Conservation (phyloP, 805 yeast species). For the Lipomyces anomalus region DNA sequence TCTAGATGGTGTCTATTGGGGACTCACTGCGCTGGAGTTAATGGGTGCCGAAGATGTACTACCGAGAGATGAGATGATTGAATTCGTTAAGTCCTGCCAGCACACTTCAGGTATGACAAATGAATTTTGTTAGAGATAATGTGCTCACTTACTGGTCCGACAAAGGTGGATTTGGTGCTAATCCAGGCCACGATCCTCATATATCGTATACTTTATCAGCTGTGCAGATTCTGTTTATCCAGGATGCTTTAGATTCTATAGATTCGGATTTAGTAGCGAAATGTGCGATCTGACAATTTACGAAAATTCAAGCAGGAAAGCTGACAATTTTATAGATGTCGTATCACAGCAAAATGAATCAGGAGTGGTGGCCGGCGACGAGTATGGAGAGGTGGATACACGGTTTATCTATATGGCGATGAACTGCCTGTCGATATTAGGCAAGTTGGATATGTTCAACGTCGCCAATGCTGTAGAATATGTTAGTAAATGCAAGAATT, state of each 20-base stretch:
- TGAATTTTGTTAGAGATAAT: background rate
- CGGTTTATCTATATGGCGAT: slow-evolving; percentile 82
- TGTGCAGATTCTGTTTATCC: slow-evolving; percentile 67
- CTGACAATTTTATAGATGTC: slow-evolving; percentile 21
- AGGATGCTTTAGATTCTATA: slow-evolving; percentile 48
- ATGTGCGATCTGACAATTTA: slow-evolving; percentile 31
- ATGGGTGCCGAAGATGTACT: slow-evolving; percentile 54
- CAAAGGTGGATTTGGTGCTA: slow-evolving; percentile 82
- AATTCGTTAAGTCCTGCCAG: slow-evolving; percentile 67
- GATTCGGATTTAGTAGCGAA: slow-evolving; percentile 35
- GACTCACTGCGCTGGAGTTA: slow-evolving; percentile 66
- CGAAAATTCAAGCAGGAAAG: background rate
- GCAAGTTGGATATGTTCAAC: slow-evolving; percentile 44
- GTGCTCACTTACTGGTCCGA: background rate
- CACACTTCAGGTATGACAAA: slow-evolving; percentile 31
- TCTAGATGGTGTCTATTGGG: slow-evolving; percentile 86
- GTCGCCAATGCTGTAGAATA: slow-evolving; percentile 61
- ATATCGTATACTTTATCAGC: slow-evolving; percentile 80
- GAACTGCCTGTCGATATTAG: slow-evolving; percentile 66
- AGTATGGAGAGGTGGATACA: slow-evolving; percentile 88
- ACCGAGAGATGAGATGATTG: slow-evolving; percentile 53
- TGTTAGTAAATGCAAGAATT: slow-evolving; percentile 68
- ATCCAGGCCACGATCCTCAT: slow-evolving; percentile 86
- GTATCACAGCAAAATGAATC: slow-evolving; percentile 44
- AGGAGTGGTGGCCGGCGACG: slow-evolving; percentile 67